These are phyloP conservation scores for Xylariaceae sp. DNA, from an alignment of 2,329 filamentous ascomycete genomes.

Conservation along the genomic window DNA sequence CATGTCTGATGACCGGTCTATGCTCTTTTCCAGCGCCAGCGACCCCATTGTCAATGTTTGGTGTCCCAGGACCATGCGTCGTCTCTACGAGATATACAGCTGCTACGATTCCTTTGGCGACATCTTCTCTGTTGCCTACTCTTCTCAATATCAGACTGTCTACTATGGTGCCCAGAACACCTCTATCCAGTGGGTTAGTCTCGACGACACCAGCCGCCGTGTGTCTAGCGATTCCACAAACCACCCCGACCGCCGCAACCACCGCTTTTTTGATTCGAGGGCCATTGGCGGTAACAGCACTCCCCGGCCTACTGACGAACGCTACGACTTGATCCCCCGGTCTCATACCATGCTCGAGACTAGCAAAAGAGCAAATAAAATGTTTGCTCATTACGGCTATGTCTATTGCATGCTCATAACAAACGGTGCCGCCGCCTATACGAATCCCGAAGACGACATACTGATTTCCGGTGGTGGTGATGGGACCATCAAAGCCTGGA, in stretches of 20 bases:
- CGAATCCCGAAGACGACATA: constrained; percentile 70
- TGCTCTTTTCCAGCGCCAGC: constrained; percentile 88
- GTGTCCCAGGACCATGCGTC: constrained; percentile 69
- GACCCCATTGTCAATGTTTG: constrained; percentile 94
- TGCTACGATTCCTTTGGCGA: constrained; percentile 88
- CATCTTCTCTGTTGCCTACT: constrained; percentile 92
- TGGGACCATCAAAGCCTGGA: constrained; percentile 93
- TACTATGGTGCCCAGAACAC: constrained; percentile 94
- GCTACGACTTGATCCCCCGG: constrained; percentile 49
- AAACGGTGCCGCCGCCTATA: constrained; percentile 59
- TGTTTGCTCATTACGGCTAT: constrained; percentile 93
- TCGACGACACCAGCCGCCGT: constrained; percentile 57
- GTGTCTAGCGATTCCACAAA: constrained; percentile 58
- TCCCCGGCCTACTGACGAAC: constrained; percentile 61
- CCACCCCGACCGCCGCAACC: constrained; percentile 70
- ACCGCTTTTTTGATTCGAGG: constrained; percentile 88
- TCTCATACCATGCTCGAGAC: constrained; percentile 66
- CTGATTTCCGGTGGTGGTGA: constrained; percentile 89
- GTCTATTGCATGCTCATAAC: constrained; percentile 93
- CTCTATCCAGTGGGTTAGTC: constrained; percentile 84
- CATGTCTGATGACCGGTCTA: constrained; percentile 65
- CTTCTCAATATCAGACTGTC: constrained; percentile 68
- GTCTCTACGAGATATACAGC: constrained; percentile 85
- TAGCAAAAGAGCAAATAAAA: constrained; percentile 69
- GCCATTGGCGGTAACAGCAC: constrained; percentile 78